phyloP scores from a whole-genome alignment of 2,329 filamentous ascomycete genomes.

The Thelonectria olida region DNA sequence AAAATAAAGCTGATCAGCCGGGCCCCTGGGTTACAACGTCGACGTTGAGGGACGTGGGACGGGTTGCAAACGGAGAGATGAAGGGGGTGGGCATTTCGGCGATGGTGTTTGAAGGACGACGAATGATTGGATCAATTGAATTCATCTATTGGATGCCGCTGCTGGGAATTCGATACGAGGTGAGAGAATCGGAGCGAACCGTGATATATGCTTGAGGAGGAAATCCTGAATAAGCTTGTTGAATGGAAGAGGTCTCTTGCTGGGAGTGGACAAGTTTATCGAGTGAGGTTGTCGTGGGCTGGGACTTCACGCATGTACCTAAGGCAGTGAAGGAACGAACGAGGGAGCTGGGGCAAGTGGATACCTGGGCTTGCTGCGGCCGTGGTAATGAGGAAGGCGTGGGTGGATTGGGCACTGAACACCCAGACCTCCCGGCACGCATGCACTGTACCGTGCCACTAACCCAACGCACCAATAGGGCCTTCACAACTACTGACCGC shows the following conservation, averaged over 20 bases:
- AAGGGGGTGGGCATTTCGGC: conserved; percentile 1
- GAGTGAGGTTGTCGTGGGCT: too few species aligned
- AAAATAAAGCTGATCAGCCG: background rate
- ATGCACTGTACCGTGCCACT: conserved; percentile 16
- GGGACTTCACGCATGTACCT: too few species aligned
- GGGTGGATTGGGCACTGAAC: background rate
- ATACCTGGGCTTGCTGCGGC: too few species aligned
- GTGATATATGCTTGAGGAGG: too few species aligned
- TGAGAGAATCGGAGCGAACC: too few species aligned
- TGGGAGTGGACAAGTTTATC: too few species aligned
- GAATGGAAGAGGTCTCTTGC: too few species aligned
- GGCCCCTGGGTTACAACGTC: conserved; percentile 34
- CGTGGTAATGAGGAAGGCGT: background rate
- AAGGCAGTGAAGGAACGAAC: too few species aligned
- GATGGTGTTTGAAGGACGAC: background rate
- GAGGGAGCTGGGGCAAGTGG: too few species aligned
- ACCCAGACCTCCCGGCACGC: conserved; percentile 10
- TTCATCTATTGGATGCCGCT: background rate
- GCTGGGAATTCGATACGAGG: too few species aligned
- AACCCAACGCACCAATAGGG: conserved; percentile 9
- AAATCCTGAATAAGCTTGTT: too few species aligned
- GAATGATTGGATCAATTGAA: background rate
- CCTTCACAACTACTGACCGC: conserved; percentile 31
- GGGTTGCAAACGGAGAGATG: conserved; percentile 31
- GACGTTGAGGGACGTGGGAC: conserved; percentile 39